Conservation (phyloP, 2,329 filamentous ascomycete species). For the Sporothrix globosa region DNA sequence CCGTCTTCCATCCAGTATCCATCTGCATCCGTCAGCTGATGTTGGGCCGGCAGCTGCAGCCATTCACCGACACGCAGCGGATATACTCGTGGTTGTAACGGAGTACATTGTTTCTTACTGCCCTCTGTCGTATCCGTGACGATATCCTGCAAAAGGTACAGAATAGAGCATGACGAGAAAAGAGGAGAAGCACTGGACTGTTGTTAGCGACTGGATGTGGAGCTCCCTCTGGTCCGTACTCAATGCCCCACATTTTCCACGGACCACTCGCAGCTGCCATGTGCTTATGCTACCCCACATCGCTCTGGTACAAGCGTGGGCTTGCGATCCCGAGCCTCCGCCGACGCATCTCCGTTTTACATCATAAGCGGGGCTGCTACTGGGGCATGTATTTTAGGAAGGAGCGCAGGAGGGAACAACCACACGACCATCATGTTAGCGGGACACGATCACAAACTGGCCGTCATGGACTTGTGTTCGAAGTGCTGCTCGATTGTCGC, state of each 20-base stretch:
- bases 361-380: slow-evolving; percentile 1
- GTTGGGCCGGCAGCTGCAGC: neutral
- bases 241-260: slow-evolving; percentile 5
- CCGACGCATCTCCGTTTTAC: slow-evolving; percentile 36
- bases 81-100: no score
- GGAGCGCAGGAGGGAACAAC: neutral
- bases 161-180: neutral
- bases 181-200: neutral
- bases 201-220: neutral
- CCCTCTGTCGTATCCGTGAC: neutral
- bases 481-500: neutral
- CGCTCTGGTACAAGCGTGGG: neutral
- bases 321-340: slow-evolving; percentile 33
- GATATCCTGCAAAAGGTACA: neutral
- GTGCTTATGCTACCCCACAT: slow-evolving; percentile 33
- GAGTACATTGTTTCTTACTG: neutral
- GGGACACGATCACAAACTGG: slow-evolving; percentile 11
- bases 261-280: neutral
- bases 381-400: neutral
- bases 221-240: neutral
- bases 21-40: slow-evolving; percentile 16
- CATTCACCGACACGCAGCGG: neutral
- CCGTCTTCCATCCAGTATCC: neutral
- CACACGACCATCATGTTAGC: neutral
- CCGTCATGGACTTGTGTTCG: neutral